Evolutionary conservation across 331 rosid species (phyloP).

Genomic region (Erythrophleum ivorense): DNA sequence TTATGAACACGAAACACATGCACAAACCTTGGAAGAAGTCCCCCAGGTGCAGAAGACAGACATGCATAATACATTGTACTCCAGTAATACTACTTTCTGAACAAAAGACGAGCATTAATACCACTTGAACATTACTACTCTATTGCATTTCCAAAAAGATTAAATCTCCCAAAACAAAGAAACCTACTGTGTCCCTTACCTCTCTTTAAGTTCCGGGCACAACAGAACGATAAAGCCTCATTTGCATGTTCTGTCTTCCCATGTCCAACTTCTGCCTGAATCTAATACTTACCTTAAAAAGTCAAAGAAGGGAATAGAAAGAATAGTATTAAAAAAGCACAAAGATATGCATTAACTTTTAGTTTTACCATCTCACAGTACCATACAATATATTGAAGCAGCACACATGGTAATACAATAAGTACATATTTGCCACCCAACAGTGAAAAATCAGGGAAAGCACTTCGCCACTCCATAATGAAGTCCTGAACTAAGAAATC

Average conservation of each 20-base stretch:
- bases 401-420: background rate
- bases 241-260: background rate
- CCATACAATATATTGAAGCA: constrained; percentile 22
- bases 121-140: background rate
- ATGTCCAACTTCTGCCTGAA: background rate
- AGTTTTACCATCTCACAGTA: constrained; percentile 39
- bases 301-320: background rate
- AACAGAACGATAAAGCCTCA: constrained; percentile 2
- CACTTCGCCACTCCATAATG: constrained; percentile 32
- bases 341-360: constrained; percentile 25
- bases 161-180: background rate
- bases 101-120: background rate
- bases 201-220: background rate
- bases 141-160: background rate
- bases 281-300: constrained; percentile 4
- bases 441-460: constrained; percentile 22
- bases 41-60: background rate
- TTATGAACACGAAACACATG: background rate
- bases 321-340: background rate
- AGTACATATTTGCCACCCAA: constrained; percentile 41
- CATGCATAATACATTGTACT: no score
- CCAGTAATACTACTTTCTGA: background rate
- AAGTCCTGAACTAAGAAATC: constrained; percentile 31
- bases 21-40: background rate
- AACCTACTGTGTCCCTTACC: background rate